Base-by-base conservation (phyloP, 2,329 filamentous ascomycete genomes). In the Grosmannia huntii region DNA sequence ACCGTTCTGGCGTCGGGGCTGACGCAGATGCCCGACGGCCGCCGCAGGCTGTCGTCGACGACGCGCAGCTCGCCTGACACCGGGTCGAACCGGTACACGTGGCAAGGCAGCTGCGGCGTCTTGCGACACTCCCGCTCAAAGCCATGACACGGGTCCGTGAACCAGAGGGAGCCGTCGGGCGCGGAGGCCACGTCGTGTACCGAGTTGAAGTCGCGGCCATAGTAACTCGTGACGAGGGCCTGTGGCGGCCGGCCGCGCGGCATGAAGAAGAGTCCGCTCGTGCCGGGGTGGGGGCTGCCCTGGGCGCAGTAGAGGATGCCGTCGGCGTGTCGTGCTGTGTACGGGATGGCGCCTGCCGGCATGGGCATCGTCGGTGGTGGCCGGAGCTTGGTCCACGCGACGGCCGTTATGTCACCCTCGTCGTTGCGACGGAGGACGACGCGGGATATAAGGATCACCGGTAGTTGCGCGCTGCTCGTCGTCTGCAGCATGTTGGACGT, bases 331-430 rank as follows among this genome's bases (percentile, higher is more conserved):
- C 12, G 38, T 7, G 5, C n/a, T 10, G 49, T 7, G 61, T 82
- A 77, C 62, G 82, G 78, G 5, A 78, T 63, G 19, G 79, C 80
- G 27, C 87, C 87, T 65, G 92, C 89, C 2, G 75, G 76, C 72
- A 76, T 76, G 12, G 72, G 64, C 65, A 79, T 75, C 12, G 61
- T 66, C 0, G 68, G 59, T 0, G 76, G 76, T 0, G 75, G 68
- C 0, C 73, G 69, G 3, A 76, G 65, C 59, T 76, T 76, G 55
- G 66, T 62, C 73, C 73, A 76, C 28, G 70, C 67, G 0, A 71
- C 66, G 1, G 67, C 64, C 1, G 64, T 57, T 44, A 75, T 61
- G 48, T 64, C 66, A 14, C 46, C 55, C 0, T 55, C 63, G 19
- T 53, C 62, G 19, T 64, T 60, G 9, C 69, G 67, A n/a, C 61